phyloP scores from a whole-genome alignment of 2,329 filamentous ascomycete genomes.

The Fusarium transvaalense region DNA sequence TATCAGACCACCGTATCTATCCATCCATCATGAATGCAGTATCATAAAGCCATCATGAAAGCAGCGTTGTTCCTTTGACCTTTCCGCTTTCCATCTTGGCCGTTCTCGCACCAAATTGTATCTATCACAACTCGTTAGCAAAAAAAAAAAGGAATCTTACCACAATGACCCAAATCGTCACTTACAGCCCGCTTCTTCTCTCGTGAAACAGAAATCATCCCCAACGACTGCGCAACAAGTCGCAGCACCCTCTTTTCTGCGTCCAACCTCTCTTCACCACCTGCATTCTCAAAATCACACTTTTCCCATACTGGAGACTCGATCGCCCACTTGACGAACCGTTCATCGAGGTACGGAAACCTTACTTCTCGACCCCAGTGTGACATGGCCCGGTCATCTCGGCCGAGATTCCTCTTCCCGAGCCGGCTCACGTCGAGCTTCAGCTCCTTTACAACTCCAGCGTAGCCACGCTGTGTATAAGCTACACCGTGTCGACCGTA shows the following conservation, averaged over 20 bases:
- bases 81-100: constrained; percentile 83
- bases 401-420: constrained; percentile 92
- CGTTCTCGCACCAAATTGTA: constrained; percentile 85
- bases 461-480: constrained; percentile 76
- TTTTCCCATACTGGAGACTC: constrained; percentile 82
- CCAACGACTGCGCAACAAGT: constrained; percentile 79
- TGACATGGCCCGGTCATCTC: constrained; percentile 91
- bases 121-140: constrained; percentile 59
- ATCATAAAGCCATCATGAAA: constrained; percentile 55
- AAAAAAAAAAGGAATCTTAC: neutral
- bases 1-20: constrained; percentile 45
- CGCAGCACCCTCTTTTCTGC: constrained; percentile 85
- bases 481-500: constrained; percentile 87
- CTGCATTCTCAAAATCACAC: constrained; percentile 79
- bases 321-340: constrained; percentile 85
- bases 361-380: constrained; percentile 90
- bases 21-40: constrained; percentile 50
- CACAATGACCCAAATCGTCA: constrained; percentile 25
- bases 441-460: constrained; percentile 82
- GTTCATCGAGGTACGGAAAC: constrained; percentile 92
- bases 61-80: constrained; percentile 75
- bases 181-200: constrained; percentile 93
- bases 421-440: constrained; percentile 86
- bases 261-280: constrained; percentile 65
- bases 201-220: constrained; percentile 76